Evolutionary conservation across 257 asterid species (phyloP), one percentile per base, ranked within the genome.

Genomic region (Penstemon davidsonii): DNA sequence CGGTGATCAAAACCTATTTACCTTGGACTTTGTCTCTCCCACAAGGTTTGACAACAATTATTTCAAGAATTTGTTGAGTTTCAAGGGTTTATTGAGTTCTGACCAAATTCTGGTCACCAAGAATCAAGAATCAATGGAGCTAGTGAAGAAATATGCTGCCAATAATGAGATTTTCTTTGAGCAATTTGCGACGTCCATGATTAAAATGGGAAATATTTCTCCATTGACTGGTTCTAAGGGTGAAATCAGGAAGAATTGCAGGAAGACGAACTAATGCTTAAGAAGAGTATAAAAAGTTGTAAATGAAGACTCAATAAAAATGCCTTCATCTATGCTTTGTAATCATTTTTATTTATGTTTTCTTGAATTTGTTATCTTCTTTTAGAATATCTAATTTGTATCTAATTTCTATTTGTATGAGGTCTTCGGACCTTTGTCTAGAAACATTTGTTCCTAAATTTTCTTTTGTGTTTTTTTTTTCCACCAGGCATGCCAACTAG

Each of bases 181-280:
- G 67, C 98, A 89, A 58, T 92, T 92, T 58, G 92, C 96, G 1
- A 70, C 73, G 64, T 89, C 98, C 7, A 92, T 92, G 88, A 70
- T 89, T 5, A 92, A 89, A 77, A 89, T 92, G 96, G 94, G 91
- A 5, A 89, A 89, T 60, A 84, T 92, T 56, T 80, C 95, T 33
- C 98, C 98, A 0, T 82, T 84, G 86, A 92, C 96, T 3, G 96
- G 98, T 5, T 55, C 25, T 37, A 84, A 68, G 62, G 96, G 98
- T 53, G 96, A 92, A 72, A 77, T 92, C 66, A 75, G 98, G 64
- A 86, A 75, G 68, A 73, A 72, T 49, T 92, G 98, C 88, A 86
- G 96, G 73, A 89, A 59, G 86, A 71, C 89, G 51, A 91, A 25
- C 33, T 25, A 25, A 88, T 70, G 55, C 79, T 52, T 77, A 65